phyloP scores from a whole-genome alignment of 495 filamentous ascomycete species.

The Daldinia vernicosa region DNA sequence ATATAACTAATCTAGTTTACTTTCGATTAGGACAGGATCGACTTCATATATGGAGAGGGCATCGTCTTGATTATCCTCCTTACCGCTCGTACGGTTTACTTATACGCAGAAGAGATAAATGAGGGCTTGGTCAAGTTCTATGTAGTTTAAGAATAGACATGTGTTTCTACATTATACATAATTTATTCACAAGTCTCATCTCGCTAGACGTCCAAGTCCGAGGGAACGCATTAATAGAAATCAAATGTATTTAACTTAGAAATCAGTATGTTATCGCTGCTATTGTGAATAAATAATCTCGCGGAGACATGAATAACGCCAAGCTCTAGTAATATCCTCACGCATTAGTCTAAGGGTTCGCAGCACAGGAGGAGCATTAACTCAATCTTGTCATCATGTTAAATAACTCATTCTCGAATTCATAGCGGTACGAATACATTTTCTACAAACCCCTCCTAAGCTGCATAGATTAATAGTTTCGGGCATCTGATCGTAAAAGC shows the following conservation, averaged over 20 bases:
- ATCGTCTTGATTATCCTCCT: background rate
- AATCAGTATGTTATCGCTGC: too few relatives aligned
- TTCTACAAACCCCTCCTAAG: conserved; percentile 3
- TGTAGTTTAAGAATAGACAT: too few relatives aligned
- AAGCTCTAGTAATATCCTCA: too few relatives aligned
- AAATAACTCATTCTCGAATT: background rate
- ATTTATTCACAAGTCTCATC: too few relatives aligned
- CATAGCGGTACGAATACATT: background rate
- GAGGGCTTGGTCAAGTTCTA: background rate
- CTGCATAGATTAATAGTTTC: conserved; percentile 19
- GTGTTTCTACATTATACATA: too few relatives aligned
- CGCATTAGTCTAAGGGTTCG: background rate
- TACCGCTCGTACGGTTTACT: background rate
- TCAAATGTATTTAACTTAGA: too few relatives aligned
- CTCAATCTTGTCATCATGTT: background rate
- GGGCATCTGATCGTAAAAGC: conserved; percentile 9
- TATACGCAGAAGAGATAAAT: background rate
- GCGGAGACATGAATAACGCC: too few relatives aligned
- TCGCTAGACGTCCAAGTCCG: too few relatives aligned
- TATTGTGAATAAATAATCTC: too few relatives aligned
- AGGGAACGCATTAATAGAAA: too few relatives aligned
- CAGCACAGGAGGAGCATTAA: background rate
- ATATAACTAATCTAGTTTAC: too few relatives aligned
- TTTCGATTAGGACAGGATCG: too few relatives aligned
- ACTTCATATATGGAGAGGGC: background rate